Base-by-base conservation (phyloP, 2,329 filamentous ascomycete genomes). In the Botrytis galanthina region DNA sequence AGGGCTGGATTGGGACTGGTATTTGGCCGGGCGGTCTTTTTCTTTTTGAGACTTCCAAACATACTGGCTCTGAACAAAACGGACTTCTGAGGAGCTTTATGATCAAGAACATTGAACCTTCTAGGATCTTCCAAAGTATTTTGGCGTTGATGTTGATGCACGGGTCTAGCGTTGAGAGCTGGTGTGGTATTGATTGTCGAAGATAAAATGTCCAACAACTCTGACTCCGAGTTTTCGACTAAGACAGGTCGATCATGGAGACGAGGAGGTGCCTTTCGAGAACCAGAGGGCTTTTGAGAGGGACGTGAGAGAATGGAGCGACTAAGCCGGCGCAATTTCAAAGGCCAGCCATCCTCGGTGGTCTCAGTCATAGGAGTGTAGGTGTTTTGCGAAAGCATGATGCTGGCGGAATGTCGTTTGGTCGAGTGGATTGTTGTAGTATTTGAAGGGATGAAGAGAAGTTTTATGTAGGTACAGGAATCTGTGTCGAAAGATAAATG, bases 51-150 rank as follows among this genome's bases (percentile, higher is more conserved):
- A 39, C 32, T 29, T n/a, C 63, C 44, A 51, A n/a, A 67, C 8
- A 54, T 35, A 37, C 60, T 62, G 35, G 22, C 26, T 62, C 37
- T 35, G 5, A 39, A 39, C 20, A 18, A n/a, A 42, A 14, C 22
- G 7, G 22, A n/a, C n/a, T 35, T 20, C 29, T 39, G 22, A 57
- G 51, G 14, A n/a, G 35, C 26, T n/a, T 68, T 54, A 20, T 35
- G 16, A 54, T 68, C 26, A 37, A 68, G 64, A 14, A 68, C 64
- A 39, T 68, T 68, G n/a, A 68, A 68, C 12, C 64, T 39, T 39
- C 46, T 68, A 29, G 64, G 64, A 54, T 68, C 64, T 54, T 68
- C 46, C 5, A 68, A 37, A 18, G 46, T 68, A 26, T 39, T 68
- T 54, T 68, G 46, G 22, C 64, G 64, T 54, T 39, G 35, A 29